These are phyloP conservation scores for Pichia terricola DNA, from an alignment of 1,139 yeast genomes.

Conservation along the genomic window DNA sequence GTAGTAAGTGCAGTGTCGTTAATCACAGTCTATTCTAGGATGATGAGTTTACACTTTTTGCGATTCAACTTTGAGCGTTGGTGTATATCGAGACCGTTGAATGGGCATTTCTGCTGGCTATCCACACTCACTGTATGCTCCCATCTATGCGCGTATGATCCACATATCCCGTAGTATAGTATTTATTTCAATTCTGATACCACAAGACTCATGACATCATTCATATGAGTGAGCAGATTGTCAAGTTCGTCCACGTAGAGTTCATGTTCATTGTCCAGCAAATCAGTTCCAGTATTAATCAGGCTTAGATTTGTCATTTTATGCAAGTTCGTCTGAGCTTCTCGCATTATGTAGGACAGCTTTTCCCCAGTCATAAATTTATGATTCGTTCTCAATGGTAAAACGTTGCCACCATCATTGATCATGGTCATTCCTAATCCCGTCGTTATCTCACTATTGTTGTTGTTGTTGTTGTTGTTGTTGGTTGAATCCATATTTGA, in stretches of 20 bases:
- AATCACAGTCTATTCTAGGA: no score
- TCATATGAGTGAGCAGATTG: conserved; percentile 6
- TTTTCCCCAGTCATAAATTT: neutral
- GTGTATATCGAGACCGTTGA: no score
- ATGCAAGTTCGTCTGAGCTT: conserved; percentile 4
- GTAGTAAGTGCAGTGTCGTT: no score
- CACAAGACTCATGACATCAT: conserved; percentile 5
- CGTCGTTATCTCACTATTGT: conserved; percentile 4
- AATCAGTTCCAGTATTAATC: no score
- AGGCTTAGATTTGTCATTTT: neutral
- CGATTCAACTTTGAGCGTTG: no score
- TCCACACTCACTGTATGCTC: no score
- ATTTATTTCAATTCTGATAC: conserved; percentile 2
- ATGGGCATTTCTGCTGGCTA: no score
- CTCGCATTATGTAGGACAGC: conserved; percentile 1
- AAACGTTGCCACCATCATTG: conserved; percentile 6
- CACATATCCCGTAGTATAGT: neutral
- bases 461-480: neutral
- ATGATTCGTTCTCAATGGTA: conserved; percentile 2
- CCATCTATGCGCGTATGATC: no score
- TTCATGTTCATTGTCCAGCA: no score
- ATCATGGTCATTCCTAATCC: conserved; percentile 12
- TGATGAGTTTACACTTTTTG: no score
- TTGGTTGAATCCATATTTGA: neutral
- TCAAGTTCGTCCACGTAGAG: conserved; percentile 4